Evolutionary conservation across 352 stramenopile species (phyloP).

Genomic region (Phytophthora sojae): DNA sequence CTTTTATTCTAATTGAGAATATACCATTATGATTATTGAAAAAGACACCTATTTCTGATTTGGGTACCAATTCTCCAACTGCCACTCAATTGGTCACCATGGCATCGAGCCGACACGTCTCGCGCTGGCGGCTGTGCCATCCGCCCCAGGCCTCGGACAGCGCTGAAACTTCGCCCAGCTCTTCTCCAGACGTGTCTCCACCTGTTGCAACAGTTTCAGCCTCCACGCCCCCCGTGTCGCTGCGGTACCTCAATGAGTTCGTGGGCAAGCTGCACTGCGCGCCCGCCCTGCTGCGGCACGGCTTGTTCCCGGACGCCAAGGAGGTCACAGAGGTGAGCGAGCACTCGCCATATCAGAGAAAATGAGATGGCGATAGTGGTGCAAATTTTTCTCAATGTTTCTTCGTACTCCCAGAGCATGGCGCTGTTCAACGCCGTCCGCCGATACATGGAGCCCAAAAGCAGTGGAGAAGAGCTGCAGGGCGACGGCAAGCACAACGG

Average conservation of each 20-base stretch:
- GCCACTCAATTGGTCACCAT: conserved; percentile 20
- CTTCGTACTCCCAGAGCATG: conserved; percentile 67
- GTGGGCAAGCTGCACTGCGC: conserved; percentile 82
- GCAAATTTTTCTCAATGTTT: neutral
- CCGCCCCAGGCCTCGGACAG: neutral
- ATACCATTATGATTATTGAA: too few relatives aligned
- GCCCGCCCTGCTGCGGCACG: conserved; percentile 68
- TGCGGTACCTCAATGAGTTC: conserved; percentile 89
- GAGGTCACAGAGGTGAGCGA: conserved; percentile 77
- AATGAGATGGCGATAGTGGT: neutral
- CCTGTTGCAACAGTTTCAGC: conserved; percentile 9
- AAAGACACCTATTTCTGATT: neutral
- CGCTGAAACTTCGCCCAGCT: conserved; percentile 19
- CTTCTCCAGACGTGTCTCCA: neutral
- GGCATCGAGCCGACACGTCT: conserved; percentile 36
- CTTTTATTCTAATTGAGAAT: too few relatives aligned
- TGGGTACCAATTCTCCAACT: conserved; percentile 1
- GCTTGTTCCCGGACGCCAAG: conserved; percentile 84
- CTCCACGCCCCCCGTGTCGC: conserved; percentile 45
- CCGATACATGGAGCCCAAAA: conserved; percentile 58
- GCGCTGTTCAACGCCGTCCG: conserved; percentile 84
- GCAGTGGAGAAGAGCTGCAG: neutral
- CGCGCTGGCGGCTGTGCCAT: conserved; percentile 40
- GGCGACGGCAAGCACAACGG: conserved; percentile 53
- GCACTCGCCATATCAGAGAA: too few relatives aligned